phyloP scores from a whole-genome alignment of 345 rosid species.

The Physaria fendleri region DNA sequence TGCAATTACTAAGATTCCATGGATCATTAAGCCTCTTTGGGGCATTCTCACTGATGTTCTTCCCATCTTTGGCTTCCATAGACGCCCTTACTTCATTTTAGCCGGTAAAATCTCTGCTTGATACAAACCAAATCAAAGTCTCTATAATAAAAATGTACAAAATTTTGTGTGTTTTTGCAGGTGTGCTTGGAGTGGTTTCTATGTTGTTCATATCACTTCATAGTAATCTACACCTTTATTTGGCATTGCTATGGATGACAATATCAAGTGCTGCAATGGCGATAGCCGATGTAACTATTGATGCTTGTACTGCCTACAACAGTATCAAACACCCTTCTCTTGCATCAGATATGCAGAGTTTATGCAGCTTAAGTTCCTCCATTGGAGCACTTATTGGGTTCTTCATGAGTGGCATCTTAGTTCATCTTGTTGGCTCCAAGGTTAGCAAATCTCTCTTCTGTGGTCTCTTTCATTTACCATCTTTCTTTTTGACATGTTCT shows the following conservation, averaged over 20 bases:
- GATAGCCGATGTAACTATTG: too few species aligned
- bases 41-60: slow-evolving; percentile 92
- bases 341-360: slow-evolving; percentile 92
- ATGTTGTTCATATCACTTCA: slow-evolving; percentile 63
- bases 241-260: too few species aligned
- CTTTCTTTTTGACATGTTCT: slow-evolving; percentile 9
- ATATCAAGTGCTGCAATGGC: too few species aligned
- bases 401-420: slow-evolving; percentile 72
- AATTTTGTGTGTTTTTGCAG: slow-evolving; percentile 46
- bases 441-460: slow-evolving; percentile 25
- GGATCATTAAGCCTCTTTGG: slow-evolving; percentile 93
- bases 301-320: slow-evolving; percentile 81
- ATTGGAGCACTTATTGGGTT: slow-evolving; percentile 78
- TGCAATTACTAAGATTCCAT: slow-evolving; percentile 71
- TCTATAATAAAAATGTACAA: too few species aligned
- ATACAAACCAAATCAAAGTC: neutral
- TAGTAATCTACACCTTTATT: slow-evolving; percentile 55
- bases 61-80: slow-evolving; percentile 71
- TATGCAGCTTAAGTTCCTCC: slow-evolving; percentile 69
- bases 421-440: slow-evolving; percentile 84
- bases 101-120: slow-evolving; percentile 46
- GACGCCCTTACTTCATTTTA: slow-evolving; percentile 81
- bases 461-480: neutral
- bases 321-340: slow-evolving; percentile 68
- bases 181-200: slow-evolving; percentile 60